phyloP scores from a whole-genome alignment of 768 basidiomycete genomes.

The Leccinum subgranulosum region DNA sequence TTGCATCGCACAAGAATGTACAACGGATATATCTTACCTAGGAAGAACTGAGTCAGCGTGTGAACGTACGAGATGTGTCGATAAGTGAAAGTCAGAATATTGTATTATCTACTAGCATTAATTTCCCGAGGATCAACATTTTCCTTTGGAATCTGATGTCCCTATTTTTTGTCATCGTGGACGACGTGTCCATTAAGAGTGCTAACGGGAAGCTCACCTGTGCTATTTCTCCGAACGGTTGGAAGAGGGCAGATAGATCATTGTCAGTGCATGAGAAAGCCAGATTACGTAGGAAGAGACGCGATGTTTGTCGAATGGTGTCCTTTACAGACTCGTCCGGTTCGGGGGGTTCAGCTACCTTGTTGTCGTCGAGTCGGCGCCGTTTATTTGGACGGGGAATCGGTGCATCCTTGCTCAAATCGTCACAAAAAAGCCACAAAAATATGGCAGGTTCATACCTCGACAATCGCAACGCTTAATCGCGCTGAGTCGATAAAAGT shows the following conservation, averaged over 20 bases:
- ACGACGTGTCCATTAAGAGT: conserved; percentile 4
- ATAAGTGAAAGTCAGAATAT: conserved; percentile 23
- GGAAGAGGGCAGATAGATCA: conserved; percentile 66
- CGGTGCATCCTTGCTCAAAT: conserved; percentile 55
- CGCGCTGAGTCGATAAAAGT: conserved; percentile 80
- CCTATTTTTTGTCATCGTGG: conserved; percentile 45
- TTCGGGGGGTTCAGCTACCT: conserved; percentile 4
- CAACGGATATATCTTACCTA: conserved; percentile 10
- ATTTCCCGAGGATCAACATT: conserved; percentile 36
- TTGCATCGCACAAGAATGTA: neutral
- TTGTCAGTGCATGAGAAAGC: conserved; percentile 76
- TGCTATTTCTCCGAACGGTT: conserved; percentile 63
- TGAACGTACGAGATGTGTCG: neutral
- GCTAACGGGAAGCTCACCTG: conserved; percentile 54
- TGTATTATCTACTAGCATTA: conserved; percentile 46
- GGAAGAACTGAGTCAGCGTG: conserved; percentile 2
- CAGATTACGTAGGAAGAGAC: conserved; percentile 95
- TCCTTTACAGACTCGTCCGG: conserved; percentile 34
- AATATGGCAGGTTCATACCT: conserved; percentile 42
- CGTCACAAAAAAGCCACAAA: conserved; percentile 4
- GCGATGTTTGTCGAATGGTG: conserved; percentile 68
- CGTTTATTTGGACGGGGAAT: conserved; percentile 68
- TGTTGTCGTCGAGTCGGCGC: conserved; percentile 39
- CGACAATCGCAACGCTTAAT: conserved; percentile 71
- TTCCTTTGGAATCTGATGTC: conserved; percentile 46